A percentile compares a stretch with the other conserved stretches of the same genome.
These are phyloP conservation scores for Metarhizium humberi DNA, from an alignment of 2,329 filamentous ascomycete genomes.

Conservation along the genomic window DNA sequence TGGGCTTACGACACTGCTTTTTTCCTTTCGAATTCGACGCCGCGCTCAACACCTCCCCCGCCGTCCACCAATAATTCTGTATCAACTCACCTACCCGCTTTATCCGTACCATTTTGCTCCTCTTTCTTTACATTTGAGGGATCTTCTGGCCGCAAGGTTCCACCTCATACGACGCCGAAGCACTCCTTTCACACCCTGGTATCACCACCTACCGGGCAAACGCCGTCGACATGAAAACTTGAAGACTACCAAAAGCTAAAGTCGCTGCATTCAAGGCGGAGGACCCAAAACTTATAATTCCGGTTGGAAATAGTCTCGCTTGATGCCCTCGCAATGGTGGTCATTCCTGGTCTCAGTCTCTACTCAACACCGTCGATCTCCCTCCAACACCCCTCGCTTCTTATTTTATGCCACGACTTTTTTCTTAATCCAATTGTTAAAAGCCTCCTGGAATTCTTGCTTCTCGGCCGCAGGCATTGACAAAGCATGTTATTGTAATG, in stretches of 20 bases:
- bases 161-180: background rate
- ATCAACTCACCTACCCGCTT: background rate
- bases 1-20: background rate
- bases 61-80: background rate
- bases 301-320: background rate
- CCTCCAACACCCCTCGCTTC: conserved; percentile 6
- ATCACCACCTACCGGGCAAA: background rate
- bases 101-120: background rate
- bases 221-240: background rate
- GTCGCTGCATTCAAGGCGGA: background rate
- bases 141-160: background rate
- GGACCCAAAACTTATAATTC: background rate
- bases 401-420: conserved; percentile 3
- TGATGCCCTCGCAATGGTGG: background rate
- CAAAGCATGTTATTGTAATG: conserved; percentile 10
- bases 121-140: background rate
- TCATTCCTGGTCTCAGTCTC: conserved; percentile 13
- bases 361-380: conserved; percentile 16
- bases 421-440: background rate
- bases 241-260: background rate
- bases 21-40: background rate
- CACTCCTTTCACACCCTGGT: conserved; percentile 2
- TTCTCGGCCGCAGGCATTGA: conserved; percentile 5
- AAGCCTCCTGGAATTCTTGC: background rate
- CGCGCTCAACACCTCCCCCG: background rate